A percentile compares a stretch with the other conserved stretches of the same genome.
Conservation (phyloP, 148 eudicot species). For the Selenicereus undatus region DNA sequence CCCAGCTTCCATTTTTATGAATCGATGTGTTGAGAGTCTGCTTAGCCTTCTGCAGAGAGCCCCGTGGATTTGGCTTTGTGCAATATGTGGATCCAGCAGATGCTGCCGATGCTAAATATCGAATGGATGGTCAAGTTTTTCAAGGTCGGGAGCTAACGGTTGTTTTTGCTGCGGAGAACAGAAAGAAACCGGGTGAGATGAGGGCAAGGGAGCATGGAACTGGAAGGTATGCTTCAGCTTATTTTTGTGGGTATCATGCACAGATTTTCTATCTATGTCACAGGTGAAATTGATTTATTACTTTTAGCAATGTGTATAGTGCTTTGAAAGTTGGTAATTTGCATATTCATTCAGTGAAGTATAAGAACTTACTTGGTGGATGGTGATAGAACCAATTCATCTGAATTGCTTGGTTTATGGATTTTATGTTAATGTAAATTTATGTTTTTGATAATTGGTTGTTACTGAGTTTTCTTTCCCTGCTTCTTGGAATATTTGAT, state of each 20-base stretch:
- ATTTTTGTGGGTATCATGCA: not conserved
- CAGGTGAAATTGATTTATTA: not conserved
- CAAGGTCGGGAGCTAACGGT: slow-evolving; percentile 55
- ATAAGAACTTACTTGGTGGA: not conserved
- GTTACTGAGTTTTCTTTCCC: not conserved
- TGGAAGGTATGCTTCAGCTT: not conserved
- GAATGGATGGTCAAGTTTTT: slow-evolving; percentile 75
- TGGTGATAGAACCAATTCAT: not conserved
- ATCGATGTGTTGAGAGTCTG: slow-evolving; percentile 16
- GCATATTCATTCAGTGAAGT: not conserved
- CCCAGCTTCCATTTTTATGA: not conserved
- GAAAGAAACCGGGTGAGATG: slow-evolving; percentile 85
- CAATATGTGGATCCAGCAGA: slow-evolving; percentile 75
- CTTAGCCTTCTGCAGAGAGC: slow-evolving; percentile 37
- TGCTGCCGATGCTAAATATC: slow-evolving; percentile 85
- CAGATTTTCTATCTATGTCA: not conserved
- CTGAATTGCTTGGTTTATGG: not conserved
- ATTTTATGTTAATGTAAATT: not conserved
- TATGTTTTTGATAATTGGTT: not conserved
- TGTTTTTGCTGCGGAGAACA: slow-evolving; percentile 69
- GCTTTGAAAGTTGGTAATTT: not conserved
- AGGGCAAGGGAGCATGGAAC: slow-evolving; percentile 46
- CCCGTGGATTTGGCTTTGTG: slow-evolving; percentile 92
- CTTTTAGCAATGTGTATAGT: not conserved
- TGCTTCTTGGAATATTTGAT: not conserved